Evolutionary conservation across 1,139 yeast genomes (phyloP), one percentile per base, ranked within the genome.

Genomic region (Yamadazyma aaseri): DNA sequence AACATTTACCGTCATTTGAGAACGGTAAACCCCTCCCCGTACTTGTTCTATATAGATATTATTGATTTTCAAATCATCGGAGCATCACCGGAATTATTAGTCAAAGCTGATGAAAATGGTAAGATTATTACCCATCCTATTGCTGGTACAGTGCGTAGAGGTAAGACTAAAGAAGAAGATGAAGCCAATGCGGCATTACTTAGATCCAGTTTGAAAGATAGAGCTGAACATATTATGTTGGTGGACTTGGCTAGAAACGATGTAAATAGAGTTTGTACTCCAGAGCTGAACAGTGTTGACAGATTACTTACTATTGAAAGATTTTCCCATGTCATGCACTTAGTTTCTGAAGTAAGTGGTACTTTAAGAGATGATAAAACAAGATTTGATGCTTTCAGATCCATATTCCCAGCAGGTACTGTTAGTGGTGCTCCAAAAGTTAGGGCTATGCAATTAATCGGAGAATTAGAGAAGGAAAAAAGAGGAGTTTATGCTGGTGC

Each of bases 401-500:
- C 97, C 6, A 86, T 92, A 39, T 92, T 92, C 77, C 98, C 98
- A 15, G 98, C 98, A 1, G 98, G 98, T 29, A 92, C 98, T 1
- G 97, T 92, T 10, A 83, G 95, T 42, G 98, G 98, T 26, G 97
- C 98, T 1, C 98, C 98, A 36, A 92, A 92, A 63, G 95, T 92
- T 31, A 79, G 79, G 47, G 98, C 98, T 7, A 92, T 92, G 98
- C 95, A 90, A 59, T 71, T 92, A 33, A 87, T 92, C 52, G 84
- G 85, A 18, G 95, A 86, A 55, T 67, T 92, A 34, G 98, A 92
- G 56, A 73, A 78, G 45, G 97, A 92, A 55, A 86, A 89, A 54
- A 75, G 98, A 53, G 98, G 98, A 28, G 90, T 90, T 10, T 92
- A 92, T 55, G 98, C 98, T 1, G 98, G 98, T 44, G 98, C 98